Percentiles rank a stretch among this genome's conserved stretches.
phyloP scores from a whole-genome alignment of 495 filamentous ascomycete species.

The Talaromyces adpressus region DNA sequence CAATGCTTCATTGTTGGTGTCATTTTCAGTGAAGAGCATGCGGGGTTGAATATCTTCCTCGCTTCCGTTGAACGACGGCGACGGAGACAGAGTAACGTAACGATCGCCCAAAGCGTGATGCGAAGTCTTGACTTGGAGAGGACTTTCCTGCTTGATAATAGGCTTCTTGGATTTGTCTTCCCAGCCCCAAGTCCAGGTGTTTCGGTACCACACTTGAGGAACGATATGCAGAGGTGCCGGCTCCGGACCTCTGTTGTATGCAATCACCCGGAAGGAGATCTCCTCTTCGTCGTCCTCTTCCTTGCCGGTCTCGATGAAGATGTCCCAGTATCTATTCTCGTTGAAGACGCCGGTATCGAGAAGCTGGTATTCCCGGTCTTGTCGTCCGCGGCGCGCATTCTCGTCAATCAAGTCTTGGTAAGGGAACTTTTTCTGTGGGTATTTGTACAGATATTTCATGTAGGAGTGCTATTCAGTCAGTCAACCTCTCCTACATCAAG shows the following conservation, averaged over 20 bases:
- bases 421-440: slow-evolving; percentile 84
- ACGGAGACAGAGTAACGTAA: slow-evolving; percentile 81
- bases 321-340: slow-evolving; percentile 94
- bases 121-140: slow-evolving; percentile 61
- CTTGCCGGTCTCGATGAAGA: slow-evolving; percentile 93
- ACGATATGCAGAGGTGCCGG: slow-evolving; percentile 87
- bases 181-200: slow-evolving; percentile 90
- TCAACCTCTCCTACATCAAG: neutral
- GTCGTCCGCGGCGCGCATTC: slow-evolving; percentile 66
- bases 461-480: slow-evolving; percentile 68
- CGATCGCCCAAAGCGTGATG: slow-evolving; percentile 75
- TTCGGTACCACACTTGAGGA: slow-evolving; percentile 93
- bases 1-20: slow-evolving; percentile 74
- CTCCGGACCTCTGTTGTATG: slow-evolving; percentile 90
- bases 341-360: slow-evolving; percentile 86
- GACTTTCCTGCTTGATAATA: slow-evolving; percentile 53
- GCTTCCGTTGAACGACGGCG: slow-evolving; percentile 70
- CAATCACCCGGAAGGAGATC: slow-evolving; percentile 87
- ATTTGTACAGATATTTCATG: slow-evolving; percentile 98
- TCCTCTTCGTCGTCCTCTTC: slow-evolving; percentile 84
- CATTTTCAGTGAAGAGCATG: slow-evolving; percentile 90
- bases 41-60: slow-evolving; percentile 77
- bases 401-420: slow-evolving; percentile 81
- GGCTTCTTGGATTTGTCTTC: slow-evolving; percentile 69
- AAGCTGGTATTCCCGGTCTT: slow-evolving; percentile 84